Base-by-base conservation (phyloP, 2,329 filamentous ascomycete genomes). In the Apiospora sp. region DNA sequence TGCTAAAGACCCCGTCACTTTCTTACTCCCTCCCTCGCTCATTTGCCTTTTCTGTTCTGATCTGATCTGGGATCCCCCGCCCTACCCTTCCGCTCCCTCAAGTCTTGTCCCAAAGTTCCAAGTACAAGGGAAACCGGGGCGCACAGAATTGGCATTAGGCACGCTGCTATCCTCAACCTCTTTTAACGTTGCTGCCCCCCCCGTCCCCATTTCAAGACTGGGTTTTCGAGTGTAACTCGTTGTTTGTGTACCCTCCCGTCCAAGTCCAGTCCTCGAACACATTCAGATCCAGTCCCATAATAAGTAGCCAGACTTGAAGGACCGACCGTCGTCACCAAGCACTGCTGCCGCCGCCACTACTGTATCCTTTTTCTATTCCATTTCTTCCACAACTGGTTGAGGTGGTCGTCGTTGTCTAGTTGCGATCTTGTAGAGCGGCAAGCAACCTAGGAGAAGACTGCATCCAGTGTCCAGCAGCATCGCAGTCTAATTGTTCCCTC, bases 131-230 rank as follows among this genome's bases (percentile, higher is more conserved):
- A 64, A 64, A 64, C 34, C 58, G 58, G 58, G 48, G 67, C 43
- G 48, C 44, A 49, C 37, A 69, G 67, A 30, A 49, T 69, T 69
- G 67, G 67, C 67, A 49, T 68, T 48, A 46, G 43, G 67, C 67
- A 48, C 67, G 22, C 44, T 68, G 67, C 71, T 69, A 68, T 69
- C 69, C 68, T 67, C 48, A 69, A 73, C 70, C 72, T 46, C 70
- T 72, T 73, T 70, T 71, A 73, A 73, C 72, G 70, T 69, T 70
- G 71, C 54, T 51, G 46, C 46, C 61, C 51, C 58, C 30, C 34
- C 43, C 67, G 30, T 48, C 67, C 68, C 48, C 70, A 71, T 71
- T 61, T 48, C 48, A 34, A 46, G 34, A 67, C 46, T 71, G 58
- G 58, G 58, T 64, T 64, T 64, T 34, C 58, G 58, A 64, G 58